Evolutionary conservation across 164 flowering plant genomes (phyloP).

Genomic region (Magnolia officinalis): DNA sequence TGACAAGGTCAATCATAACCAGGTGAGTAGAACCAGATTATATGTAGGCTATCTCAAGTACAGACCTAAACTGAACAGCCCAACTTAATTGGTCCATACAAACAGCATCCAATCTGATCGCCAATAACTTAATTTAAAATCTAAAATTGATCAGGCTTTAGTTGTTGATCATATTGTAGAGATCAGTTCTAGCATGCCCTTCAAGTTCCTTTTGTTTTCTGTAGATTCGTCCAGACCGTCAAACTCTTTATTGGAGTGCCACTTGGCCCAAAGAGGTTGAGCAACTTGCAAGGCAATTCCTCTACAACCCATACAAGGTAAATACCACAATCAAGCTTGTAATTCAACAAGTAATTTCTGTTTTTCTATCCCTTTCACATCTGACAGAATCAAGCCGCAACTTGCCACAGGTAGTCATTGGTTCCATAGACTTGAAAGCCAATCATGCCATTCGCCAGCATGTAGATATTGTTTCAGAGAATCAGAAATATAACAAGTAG

Average conservation of each 20-base stretch:
- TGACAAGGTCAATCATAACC: too few species aligned
- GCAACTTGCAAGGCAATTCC: constrained; percentile 66
- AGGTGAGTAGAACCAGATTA: not conserved
- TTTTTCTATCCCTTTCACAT: not conserved
- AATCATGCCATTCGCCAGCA: constrained; percentile 89
- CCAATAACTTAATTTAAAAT: not conserved
- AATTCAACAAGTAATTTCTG: not conserved
- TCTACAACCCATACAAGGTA: constrained; percentile 91
- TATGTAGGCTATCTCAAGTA: not conserved
- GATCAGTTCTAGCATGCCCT: not conserved
- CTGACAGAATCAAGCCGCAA: not conserved
- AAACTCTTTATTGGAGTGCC: constrained; percentile 97
- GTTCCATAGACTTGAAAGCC: constrained; percentile 90
- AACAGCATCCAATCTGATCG: not conserved
- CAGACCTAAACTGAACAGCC: not conserved
- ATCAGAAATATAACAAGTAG: constrained; percentile 91
- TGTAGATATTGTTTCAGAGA: constrained; percentile 92
- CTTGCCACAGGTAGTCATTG: constrained; percentile 70
- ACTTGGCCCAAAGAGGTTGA: constrained; percentile 99
- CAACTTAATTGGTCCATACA: not conserved
- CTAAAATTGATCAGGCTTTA: not conserved
- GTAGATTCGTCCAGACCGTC: constrained; percentile 98
- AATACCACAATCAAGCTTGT: not conserved
- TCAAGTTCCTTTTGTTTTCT: not conserved
- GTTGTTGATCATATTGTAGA: not conserved